These are phyloP conservation scores for Epichloe sylvatica DNA, from an alignment of 2,329 filamentous ascomycete species.

Conservation along the genomic window DNA sequence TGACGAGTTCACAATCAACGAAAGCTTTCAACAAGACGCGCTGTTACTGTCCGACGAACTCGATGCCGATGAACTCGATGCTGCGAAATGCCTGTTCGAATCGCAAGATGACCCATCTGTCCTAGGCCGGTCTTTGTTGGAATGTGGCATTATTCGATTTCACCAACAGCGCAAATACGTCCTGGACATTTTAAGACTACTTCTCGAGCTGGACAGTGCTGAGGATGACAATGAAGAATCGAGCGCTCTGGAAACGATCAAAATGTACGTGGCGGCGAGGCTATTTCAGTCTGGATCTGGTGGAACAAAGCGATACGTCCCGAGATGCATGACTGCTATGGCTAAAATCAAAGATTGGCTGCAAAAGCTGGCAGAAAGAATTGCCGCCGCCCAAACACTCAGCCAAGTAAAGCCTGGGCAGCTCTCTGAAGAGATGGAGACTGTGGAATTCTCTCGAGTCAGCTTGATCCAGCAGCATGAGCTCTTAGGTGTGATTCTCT, in stretches of 20 bases:
- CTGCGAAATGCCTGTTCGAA: conserved; percentile 61
- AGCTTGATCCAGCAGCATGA: conserved; percentile 86
- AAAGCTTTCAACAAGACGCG: conserved; percentile 71
- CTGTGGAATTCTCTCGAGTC: conserved; percentile 63
- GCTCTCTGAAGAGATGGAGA: conserved; percentile 54
- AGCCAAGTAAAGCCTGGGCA: conserved; percentile 43
- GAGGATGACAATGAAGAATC: conserved; percentile 39
- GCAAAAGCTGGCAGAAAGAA: conserved; percentile 58
- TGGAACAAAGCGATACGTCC: conserved; percentile 48
- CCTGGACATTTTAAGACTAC: conserved; percentile 68
- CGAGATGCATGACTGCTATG: conserved; percentile 66
- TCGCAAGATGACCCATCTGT: conserved; percentile 54
- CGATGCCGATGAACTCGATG: conserved; percentile 78
- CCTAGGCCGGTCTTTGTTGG: conserved; percentile 58
- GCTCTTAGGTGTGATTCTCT: conserved; percentile 65
- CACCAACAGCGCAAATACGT: conserved; percentile 74
- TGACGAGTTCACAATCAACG: conserved; percentile 66
- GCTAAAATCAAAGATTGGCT: conserved; percentile 63
- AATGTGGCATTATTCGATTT: conserved; percentile 73
- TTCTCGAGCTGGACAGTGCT: conserved; percentile 50
- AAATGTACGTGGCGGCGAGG: conserved; percentile 21
- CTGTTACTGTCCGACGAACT: conserved; percentile 76
- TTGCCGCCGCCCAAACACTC: conserved; percentile 61
- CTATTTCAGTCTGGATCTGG: conserved; percentile 19
- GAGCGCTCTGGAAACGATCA: conserved; percentile 19